phyloP scores from a whole-genome alignment of 2,329 filamentous ascomycete genomes.

The Fragosphaeria purpurea region DNA sequence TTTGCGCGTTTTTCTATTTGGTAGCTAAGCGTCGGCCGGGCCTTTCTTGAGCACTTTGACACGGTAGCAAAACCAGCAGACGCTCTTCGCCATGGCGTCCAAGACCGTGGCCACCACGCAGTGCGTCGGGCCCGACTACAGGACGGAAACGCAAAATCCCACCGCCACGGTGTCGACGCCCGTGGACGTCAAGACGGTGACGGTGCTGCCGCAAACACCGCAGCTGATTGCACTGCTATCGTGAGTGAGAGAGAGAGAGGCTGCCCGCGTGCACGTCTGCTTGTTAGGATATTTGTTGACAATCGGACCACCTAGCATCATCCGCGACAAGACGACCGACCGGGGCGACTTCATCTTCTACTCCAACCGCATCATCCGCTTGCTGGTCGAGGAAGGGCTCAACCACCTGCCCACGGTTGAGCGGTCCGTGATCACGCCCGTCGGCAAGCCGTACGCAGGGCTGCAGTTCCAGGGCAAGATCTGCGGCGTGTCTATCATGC shows the following conservation, averaged over 20 bases:
- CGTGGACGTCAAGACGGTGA: constrained; percentile 76
- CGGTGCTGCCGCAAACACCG: constrained; percentile 82
- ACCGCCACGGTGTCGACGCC: constrained; percentile 80
- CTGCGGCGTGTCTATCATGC: constrained; percentile 97
- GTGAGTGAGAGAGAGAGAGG: constrained; percentile 46
- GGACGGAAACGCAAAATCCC: constrained; percentile 65
- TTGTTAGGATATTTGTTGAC: constrained; percentile 7
- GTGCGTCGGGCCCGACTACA: constrained; percentile 72
- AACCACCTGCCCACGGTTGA: constrained; percentile 92
- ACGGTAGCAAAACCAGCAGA: no score
- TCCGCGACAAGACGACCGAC: constrained; percentile 79
- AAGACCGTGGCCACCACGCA: constrained; percentile 38
- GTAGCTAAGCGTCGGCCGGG: no score
- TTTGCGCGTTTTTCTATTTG: neutral
- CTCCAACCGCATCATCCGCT: constrained; percentile 92
- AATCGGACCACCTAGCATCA: constrained; percentile 55
- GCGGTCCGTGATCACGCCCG: constrained; percentile 81
- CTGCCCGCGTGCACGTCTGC: constrained; percentile 2
- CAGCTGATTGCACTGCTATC: constrained; percentile 95
- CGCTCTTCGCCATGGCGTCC: constrained; percentile 24
- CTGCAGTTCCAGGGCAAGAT: constrained; percentile 97
- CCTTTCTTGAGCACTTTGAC: no score
- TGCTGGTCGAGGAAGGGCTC: constrained; percentile 91
- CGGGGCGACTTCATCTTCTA: constrained; percentile 99
- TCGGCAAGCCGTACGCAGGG: constrained; percentile 78